Conservation (phyloP, 768 basidiomycete species). For the Boletus vinaceobasis region DNA sequence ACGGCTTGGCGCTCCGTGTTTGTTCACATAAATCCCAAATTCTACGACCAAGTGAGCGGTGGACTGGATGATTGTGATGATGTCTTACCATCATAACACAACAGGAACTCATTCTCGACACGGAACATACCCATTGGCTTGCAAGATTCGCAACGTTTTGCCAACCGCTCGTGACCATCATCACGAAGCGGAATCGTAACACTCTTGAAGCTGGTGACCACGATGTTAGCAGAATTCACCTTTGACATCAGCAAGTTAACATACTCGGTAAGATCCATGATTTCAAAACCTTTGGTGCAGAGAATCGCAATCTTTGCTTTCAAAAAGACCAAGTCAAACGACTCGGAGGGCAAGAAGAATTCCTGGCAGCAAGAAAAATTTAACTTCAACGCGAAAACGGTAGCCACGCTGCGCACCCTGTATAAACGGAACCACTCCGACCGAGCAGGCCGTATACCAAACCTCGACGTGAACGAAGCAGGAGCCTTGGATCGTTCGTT, state of each 20-base stretch:
- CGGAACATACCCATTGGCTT: slow-evolving; percentile 90
- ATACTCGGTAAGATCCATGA: slow-evolving; percentile 93
- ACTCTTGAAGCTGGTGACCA: slow-evolving; percentile 64
- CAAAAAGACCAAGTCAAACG: slow-evolving; percentile 87
- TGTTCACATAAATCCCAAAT: slow-evolving; percentile 89
- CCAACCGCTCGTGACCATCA: slow-evolving; percentile 63
- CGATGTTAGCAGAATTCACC: neutral
- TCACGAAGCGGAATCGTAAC: slow-evolving; percentile 87
- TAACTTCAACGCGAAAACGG: neutral
- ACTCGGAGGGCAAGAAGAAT: slow-evolving; percentile 90
- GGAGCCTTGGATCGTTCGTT: slow-evolving; percentile 72
- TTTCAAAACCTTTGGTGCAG: slow-evolving; percentile 93
- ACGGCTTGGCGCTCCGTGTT: slow-evolving; percentile 85
- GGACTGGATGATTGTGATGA: neutral
- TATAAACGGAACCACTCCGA: slow-evolving; percentile 96
- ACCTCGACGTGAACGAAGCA: slow-evolving; percentile 65
- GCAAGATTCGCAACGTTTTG: slow-evolving; percentile 77
- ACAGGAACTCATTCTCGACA: slow-evolving; percentile 82
- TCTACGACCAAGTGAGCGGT: slow-evolving; percentile 41
- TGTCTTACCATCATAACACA: slow-evolving; percentile 79
- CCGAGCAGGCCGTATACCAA: slow-evolving; percentile 73
- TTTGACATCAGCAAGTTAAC: slow-evolving; percentile 23
- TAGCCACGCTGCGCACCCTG: slow-evolving; percentile 42
- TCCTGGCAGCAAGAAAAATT: slow-evolving; percentile 43
- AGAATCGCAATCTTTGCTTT: slow-evolving; percentile 92